A percentile compares a stretch with the other conserved stretches of the same genome.
Conservation (phyloP, 352 stramenopile genomes). For the Globisporangium yorkense region DNA sequence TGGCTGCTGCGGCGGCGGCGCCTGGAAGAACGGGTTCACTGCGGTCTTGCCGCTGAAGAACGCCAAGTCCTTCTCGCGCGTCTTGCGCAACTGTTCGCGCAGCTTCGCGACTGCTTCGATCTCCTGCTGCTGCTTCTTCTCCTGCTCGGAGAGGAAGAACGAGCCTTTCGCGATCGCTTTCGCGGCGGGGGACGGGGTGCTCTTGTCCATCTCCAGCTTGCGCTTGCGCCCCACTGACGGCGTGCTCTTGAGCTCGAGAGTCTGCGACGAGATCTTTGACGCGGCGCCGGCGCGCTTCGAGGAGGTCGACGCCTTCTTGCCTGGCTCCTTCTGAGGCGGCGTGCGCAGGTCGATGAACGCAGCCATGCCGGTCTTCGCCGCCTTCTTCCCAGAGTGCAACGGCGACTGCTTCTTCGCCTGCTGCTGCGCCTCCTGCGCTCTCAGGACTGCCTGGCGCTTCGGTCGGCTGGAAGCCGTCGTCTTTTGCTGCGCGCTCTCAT, state of each 20-base stretch:
- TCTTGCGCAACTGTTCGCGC: constrained; percentile 54
- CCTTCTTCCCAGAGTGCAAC: not conserved
- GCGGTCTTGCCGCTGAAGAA: constrained; percentile 55
- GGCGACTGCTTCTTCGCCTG: constrained; percentile 3
- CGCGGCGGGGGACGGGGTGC: constrained; percentile 24
- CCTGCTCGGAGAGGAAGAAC: constrained; percentile 65
- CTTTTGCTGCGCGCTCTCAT: not conserved
- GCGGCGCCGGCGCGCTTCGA: not conserved
- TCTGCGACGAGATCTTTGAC: not conserved
- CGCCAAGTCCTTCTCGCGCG: constrained; percentile 59
- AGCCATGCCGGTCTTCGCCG: not conserved
- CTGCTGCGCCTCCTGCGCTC: constrained; percentile 25
- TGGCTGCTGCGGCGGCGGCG: constrained; percentile 5
- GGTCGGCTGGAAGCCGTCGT: constrained; percentile 19
- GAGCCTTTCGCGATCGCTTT: constrained; percentile 27
- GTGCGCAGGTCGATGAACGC: constrained; percentile 10
- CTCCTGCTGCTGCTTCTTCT: constrained; percentile 65
- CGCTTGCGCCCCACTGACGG: constrained; percentile 32
- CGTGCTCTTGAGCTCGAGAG: constrained; percentile 9
- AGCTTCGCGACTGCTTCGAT: constrained; percentile 60
- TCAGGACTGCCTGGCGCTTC: constrained; percentile 50
- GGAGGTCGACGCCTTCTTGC: not conserved
- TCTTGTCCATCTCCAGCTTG: constrained; percentile 62
- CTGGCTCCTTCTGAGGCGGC: constrained; percentile 2
- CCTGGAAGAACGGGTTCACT: constrained; percentile 67